Evolutionary conservation across 805 yeast genomes (phyloP).

Genomic region (Nakazawaea holstii): DNA sequence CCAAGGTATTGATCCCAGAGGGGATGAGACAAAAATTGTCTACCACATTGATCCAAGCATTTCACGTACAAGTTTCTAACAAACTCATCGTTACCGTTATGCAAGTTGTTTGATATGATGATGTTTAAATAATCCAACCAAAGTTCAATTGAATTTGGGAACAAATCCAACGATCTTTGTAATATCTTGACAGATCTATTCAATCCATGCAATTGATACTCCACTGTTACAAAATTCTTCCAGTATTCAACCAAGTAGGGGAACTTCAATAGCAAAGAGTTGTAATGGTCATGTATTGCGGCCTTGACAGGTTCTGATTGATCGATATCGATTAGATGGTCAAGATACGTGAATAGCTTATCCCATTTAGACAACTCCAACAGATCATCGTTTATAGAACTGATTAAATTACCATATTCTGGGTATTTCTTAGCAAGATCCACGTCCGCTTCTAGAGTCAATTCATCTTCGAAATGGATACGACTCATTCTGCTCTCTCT

Average conservation of each 20-base stretch:
- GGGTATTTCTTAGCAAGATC: conserved; percentile 2
- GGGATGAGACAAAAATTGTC: conserved; percentile 69
- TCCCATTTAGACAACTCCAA: conserved; percentile 16
- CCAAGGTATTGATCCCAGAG: conserved; percentile 79
- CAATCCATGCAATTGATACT: conserved; percentile 51
- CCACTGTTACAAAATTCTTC: conserved; percentile 54
- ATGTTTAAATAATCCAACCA: conserved; percentile 66
- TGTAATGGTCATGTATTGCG: conserved; percentile 25
- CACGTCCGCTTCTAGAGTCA: not conserved
- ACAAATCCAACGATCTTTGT: conserved; percentile 37
- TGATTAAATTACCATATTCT: not conserved
- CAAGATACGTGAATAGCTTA: conserved; percentile 17
- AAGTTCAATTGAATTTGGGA: conserved; percentile 56
- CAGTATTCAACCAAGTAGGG: conserved; percentile 61
- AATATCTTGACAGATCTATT: conserved; percentile 42
- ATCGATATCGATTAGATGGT: conserved; percentile 2
- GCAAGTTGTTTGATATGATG: conserved; percentile 35
- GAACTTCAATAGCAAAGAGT: conserved; percentile 40
- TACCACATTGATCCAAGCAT: conserved; percentile 52
- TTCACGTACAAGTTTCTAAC: conserved; percentile 39
- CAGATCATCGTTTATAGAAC: not conserved
- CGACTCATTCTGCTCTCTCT: not conserved
- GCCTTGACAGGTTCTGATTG: conserved; percentile 12
- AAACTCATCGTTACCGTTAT: conserved; percentile 18
- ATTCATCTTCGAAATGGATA: not conserved